These are phyloP conservation scores for Starmerella tilneyi DNA, from an alignment of 805 yeast species.

Conservation along the genomic window DNA sequence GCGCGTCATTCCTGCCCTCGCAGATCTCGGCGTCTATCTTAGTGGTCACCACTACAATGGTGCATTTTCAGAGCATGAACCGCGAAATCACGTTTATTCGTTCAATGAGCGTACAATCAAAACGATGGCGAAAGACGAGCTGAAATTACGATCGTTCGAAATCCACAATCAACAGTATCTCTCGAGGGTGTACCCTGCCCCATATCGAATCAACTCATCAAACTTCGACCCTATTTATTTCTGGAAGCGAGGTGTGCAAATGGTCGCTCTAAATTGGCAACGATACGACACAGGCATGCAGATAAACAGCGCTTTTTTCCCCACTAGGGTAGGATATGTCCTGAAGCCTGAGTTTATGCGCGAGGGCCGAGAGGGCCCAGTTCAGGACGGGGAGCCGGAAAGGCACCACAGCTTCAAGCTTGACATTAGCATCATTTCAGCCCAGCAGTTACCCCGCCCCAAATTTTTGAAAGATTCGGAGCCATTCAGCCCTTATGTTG, in stretches of 20 bases:
- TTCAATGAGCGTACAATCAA: conserved; percentile 64
- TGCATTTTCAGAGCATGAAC: conserved; percentile 78
- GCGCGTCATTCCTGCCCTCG: conserved; percentile 33
- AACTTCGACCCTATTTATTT: conserved; percentile 70
- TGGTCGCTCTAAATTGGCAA: conserved; percentile 98
- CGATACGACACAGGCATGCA: conserved; percentile 83
- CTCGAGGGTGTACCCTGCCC: conserved; percentile 83
- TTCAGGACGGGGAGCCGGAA: no score
- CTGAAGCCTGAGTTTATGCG: conserved; percentile 49
- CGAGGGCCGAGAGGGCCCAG: no score
- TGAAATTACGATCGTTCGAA: conserved; percentile 42
- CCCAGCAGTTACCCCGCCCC: conserved; percentile 73
- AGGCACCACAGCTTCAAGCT: no score
- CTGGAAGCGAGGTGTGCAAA: conserved; percentile 82
- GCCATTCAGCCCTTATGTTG: conserved; percentile 50
- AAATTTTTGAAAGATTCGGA: conserved; percentile 40
- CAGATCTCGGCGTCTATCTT: conserved; percentile 57
- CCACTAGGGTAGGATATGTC: conserved; percentile 51
- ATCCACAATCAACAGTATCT: conserved; percentile 69
- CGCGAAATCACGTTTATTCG: conserved; percentile 79
- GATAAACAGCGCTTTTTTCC: conserved; percentile 68
- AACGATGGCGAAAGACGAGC: conserved; percentile 52
- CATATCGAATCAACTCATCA: conserved; percentile 60
- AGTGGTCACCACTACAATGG: conserved; percentile 71
- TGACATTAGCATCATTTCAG: conserved; percentile 53